phyloP scores from a whole-genome alignment of 805 yeast species.

The Candida pseudoglaebosa region DNA sequence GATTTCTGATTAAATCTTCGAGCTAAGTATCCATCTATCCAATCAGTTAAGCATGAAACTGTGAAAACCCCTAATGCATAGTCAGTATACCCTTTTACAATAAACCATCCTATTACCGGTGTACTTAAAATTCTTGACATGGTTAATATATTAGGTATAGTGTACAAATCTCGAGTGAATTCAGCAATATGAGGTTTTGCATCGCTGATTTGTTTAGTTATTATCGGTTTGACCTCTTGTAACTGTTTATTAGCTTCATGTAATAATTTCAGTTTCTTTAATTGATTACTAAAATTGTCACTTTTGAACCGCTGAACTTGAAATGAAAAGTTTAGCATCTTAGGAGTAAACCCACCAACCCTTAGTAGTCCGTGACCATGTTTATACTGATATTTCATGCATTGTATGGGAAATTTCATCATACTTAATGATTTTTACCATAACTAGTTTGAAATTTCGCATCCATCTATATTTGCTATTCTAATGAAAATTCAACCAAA shows the following conservation, averaged over 20 bases:
- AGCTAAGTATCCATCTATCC: constrained; percentile 89
- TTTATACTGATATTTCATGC: too few relatives aligned
- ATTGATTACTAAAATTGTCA: not conserved
- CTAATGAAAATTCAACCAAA: too few relatives aligned
- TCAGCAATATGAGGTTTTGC: constrained; percentile 5
- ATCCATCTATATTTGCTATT: too few relatives aligned
- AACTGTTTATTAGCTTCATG: constrained; percentile 4
- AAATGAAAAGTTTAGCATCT: too few relatives aligned
- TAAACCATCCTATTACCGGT: constrained; percentile 79
- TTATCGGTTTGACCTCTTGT: constrained; percentile 1
- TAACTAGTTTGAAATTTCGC: too few relatives aligned
- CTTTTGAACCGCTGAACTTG: not conserved
- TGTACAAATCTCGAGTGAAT: constrained; percentile 36
- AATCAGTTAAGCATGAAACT: constrained; percentile 88
- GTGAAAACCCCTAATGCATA: constrained; percentile 71
- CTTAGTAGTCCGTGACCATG: too few relatives aligned
- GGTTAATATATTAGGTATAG: constrained; percentile 85
- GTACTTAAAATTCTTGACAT: constrained; percentile 74
- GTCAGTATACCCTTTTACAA: constrained; percentile 58
- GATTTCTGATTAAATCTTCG: constrained; percentile 72
- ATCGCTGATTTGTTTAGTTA: constrained; percentile 1
- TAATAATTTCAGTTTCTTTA: not conserved
- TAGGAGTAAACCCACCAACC: too few relatives aligned
- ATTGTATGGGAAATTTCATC: too few relatives aligned
- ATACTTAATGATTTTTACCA: too few relatives aligned